A percentile compares a stretch with the other conserved stretches of the same genome.
These are phyloP conservation scores for Penicillium sp. DNA, from an alignment of 2,329 filamentous ascomycete genomes.

Conservation along the genomic window DNA sequence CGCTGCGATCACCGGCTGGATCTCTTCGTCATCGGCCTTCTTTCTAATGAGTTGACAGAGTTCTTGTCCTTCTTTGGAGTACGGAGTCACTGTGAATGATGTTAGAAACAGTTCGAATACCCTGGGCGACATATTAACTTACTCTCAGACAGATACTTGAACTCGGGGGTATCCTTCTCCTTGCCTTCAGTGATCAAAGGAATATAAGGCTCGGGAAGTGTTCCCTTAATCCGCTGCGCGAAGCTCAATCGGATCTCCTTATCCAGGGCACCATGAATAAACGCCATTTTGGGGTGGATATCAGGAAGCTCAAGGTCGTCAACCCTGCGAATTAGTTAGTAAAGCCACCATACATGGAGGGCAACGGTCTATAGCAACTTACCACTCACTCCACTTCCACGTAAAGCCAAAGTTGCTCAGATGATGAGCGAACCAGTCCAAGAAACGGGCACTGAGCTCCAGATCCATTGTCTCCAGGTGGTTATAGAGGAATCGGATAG, in stretches of 20 bases:
- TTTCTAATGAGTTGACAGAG: slow-evolving; percentile 77
- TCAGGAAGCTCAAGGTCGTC: slow-evolving; percentile 79
- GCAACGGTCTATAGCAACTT: slow-evolving; percentile 30
- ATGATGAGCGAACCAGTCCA: slow-evolving; percentile 98
- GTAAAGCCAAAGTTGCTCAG: slow-evolving; percentile 98
- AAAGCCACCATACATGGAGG: not conserved
- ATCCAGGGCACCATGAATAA: slow-evolving; percentile 87
- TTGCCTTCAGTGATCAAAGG: slow-evolving; percentile 81
- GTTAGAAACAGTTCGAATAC: too few species aligned
- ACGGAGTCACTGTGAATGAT: slow-evolving; percentile 67
- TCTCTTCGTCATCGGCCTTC: slow-evolving; percentile 83
- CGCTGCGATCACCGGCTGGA: slow-evolving; percentile 77
- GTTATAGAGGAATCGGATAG: slow-evolving; percentile 88
- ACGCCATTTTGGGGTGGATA: slow-evolving; percentile 86
- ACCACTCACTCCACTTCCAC: slow-evolving; percentile 99
- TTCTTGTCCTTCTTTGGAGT: slow-evolving; percentile 81
- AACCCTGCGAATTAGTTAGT: slow-evolving; percentile 54
- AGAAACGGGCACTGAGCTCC: slow-evolving; percentile 82
- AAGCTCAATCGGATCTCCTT: slow-evolving; percentile 98
- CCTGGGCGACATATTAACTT: too few species aligned
- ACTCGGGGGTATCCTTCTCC: slow-evolving; percentile 93
- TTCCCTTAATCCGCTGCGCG: slow-evolving; percentile 92
- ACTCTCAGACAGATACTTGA: slow-evolving; percentile 83
- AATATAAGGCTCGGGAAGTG: slow-evolving; percentile 82
- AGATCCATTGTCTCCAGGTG: slow-evolving; percentile 82